Evolutionary conservation across 345 rosid genomes (phyloP).

Genomic region (Barbarea vulgaris): DNA sequence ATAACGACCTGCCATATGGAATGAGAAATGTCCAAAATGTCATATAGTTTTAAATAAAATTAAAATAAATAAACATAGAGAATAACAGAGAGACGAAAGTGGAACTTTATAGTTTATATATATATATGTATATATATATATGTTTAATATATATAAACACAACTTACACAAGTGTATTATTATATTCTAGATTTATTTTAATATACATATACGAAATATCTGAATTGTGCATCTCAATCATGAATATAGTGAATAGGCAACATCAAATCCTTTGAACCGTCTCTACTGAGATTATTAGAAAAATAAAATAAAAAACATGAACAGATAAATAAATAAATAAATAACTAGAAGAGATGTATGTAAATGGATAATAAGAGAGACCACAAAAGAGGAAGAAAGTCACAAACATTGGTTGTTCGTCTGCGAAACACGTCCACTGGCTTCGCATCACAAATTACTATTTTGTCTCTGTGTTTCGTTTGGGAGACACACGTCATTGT

Average conservation of each 20-base stretch:
- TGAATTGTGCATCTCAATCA: constrained; percentile 24
- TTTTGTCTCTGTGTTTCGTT: constrained; percentile 40
- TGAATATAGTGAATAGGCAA: constrained; percentile 27
- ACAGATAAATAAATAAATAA: not conserved
- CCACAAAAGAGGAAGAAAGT: constrained; percentile 19
- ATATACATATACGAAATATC: constrained; percentile 9
- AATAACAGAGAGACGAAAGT: constrained; percentile 20
- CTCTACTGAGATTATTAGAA: not conserved
- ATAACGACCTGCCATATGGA: constrained; percentile 2
- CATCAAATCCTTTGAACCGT: constrained; percentile 29
- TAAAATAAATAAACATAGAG: not conserved
- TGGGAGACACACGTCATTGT: constrained; percentile 38
- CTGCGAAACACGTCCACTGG: constrained; percentile 32
- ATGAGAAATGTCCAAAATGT: not conserved
- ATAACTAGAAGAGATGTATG: constrained; percentile 15
- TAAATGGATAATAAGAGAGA: constrained; percentile 27
- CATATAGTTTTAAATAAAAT: not conserved
- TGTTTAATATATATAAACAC: too few relatives aligned
- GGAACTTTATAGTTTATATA: too few relatives aligned
- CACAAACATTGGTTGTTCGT: constrained; percentile 10
- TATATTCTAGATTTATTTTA: not conserved
- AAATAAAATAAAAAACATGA: too few relatives aligned
- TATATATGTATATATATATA: too few relatives aligned
- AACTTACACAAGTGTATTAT: constrained; percentile 16
- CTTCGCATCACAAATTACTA: constrained; percentile 29